Evolutionary conservation across 805 yeast species (phyloP), one percentile per base, ranked within the genome.

Genomic region (Brettanomyces nanus): DNA sequence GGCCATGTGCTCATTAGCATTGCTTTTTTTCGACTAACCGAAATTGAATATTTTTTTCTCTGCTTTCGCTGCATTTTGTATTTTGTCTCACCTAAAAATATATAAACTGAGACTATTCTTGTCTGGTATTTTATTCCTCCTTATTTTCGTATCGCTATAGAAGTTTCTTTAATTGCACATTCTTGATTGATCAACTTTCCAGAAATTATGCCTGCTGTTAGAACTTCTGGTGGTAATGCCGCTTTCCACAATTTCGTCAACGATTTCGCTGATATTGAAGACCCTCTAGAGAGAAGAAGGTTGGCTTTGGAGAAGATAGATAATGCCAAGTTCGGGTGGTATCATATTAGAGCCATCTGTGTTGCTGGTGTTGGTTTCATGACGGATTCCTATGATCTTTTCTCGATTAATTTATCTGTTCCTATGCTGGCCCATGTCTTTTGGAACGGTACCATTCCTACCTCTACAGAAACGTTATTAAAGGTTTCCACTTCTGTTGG

Each of bases 351-450:
- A 63, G 83, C 86, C 68, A 82, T 85, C 52, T 58, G 75, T 61
- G 86, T 85, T 57, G 95, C 95, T 10, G 86, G 96, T 69, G 92
- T 86, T 47, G 96, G 96, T 59, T 86, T 86, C 76, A 61, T 87
- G 63, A 86, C 95, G 21, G 96, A 86, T 65, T 77, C 95, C 39
- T 86, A 87, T 62, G 95, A 87, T 69, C 84, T 87, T 49, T 87
- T 86, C 53, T 89, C 95, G 48, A 86, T 86, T 52, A 84, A 82
- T 63, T 66, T 86, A 66, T 90, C 83, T 61, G 65, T 84, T 38
- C 55, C 89, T 37, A 85, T 86, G 89, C 62, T 86, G 72, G 61
- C 74, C 25, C 77, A 80, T 52, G 94, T 80, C 39, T 84, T 62
- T 69, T 86, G 89, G 87, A 63, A 59, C 14, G 77, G 77, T 46